Conservation (phyloP, 345 rosid species). For the Draba incana region DNA sequence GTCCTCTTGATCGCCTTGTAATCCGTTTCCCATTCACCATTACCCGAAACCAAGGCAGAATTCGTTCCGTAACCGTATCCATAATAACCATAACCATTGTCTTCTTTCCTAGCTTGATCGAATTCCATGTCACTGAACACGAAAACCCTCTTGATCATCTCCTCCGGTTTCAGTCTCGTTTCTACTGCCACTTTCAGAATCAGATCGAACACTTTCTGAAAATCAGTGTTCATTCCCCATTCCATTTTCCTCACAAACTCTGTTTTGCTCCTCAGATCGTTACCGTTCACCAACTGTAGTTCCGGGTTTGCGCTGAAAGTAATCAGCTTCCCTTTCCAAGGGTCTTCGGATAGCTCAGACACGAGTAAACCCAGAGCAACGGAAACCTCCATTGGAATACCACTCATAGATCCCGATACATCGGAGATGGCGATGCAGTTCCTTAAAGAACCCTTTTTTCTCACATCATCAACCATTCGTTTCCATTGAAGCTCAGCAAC, state of each 20-base stretch:
- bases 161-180: constrained; percentile 49
- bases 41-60: too few species aligned
- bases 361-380: constrained; percentile 61
- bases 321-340: constrained; percentile 66
- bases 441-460: constrained; percentile 48
- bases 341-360: constrained; percentile 55
- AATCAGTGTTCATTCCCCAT: constrained; percentile 44
- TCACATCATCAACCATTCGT: constrained; percentile 62
- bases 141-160: constrained; percentile 60
- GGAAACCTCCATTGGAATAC: constrained; percentile 61
- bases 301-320: constrained; percentile 52
- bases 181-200: constrained; percentile 52
- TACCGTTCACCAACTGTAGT: constrained; percentile 48
- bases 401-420: constrained; percentile 54
- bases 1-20: constrained; percentile 50
- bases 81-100: too few species aligned
- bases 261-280: constrained; percentile 39
- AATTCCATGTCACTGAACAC: constrained; percentile 82
- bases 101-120: constrained; percentile 38
- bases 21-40: constrained; percentile 54
- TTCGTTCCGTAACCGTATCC: too few species aligned
- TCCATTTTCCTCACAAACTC: constrained; percentile 48
- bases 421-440: constrained; percentile 64
- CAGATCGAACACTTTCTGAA: constrained; percentile 57
- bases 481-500: constrained; percentile 67